phyloP scores from a whole-genome alignment of 768 basidiomycete genomes.

The Kwoniella europaea region DNA sequence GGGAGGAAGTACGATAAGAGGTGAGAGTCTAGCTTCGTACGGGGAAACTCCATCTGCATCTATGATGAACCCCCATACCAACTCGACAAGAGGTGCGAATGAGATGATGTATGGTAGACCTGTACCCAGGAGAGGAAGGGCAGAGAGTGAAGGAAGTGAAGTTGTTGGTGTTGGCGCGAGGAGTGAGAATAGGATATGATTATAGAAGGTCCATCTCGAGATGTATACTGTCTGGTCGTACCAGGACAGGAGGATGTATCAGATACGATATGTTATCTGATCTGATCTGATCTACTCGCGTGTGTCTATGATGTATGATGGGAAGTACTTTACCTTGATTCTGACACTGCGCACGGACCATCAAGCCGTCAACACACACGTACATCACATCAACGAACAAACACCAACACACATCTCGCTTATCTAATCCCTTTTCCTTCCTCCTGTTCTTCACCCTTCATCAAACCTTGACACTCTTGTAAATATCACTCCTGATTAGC shows the following conservation, averaged over 20 bases:
- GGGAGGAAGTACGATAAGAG: constrained; percentile 18
- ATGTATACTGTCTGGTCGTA: background rate
- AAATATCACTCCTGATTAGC: no score
- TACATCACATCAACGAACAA: background rate
- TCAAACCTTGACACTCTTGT: no score
- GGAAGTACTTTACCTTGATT: no score
- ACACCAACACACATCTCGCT: background rate
- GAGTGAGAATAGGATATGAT: constrained; percentile 3
- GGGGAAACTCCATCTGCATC: constrained; percentile 19
- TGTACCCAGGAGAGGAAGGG: constrained; percentile 9
- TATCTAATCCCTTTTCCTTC: no score
- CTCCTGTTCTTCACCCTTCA: no score
- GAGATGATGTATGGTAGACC: constrained; percentile 25
- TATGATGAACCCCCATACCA: background rate
- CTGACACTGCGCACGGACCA: background rate
- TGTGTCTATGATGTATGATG: no score
- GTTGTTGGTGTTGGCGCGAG: background rate
- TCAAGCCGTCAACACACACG: background rate
- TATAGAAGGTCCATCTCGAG: background rate
- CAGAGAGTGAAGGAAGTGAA: constrained; percentile 24
- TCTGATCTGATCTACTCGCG: no score
- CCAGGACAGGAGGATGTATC: no score
- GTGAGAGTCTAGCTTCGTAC: constrained; percentile 28
- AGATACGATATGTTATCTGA: no score
- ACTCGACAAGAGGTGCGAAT: background rate